These are phyloP conservation scores for Chrysanthemum makinoi DNA, from an alignment of 129 eudicot genomes.

Conservation along the genomic window DNA sequence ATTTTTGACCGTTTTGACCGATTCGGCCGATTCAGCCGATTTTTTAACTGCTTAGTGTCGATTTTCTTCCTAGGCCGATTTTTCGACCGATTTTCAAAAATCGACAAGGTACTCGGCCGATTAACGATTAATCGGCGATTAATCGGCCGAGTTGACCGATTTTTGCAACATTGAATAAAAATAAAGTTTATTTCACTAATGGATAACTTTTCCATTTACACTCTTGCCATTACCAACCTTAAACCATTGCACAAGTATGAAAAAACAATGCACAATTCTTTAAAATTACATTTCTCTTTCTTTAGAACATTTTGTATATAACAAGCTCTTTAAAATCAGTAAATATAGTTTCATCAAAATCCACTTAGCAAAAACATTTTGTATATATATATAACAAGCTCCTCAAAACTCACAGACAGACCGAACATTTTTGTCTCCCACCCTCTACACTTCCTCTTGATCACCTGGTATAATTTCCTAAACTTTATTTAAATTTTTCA, in stretches of 20 bases:
- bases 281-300: not conserved
- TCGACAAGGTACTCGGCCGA: no score
- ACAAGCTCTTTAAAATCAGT: no score
- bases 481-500: not conserved
- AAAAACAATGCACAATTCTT: constrained; percentile 8
- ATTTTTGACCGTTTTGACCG: no score
- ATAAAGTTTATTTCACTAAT: no score
- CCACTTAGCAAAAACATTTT: constrained; percentile 27
- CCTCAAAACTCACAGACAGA: constrained; percentile 20
- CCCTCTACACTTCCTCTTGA: constrained; percentile 11
- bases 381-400: constrained; percentile 26
- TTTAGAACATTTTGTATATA: no score
- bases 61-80: no score
- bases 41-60: no score
- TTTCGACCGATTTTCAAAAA: no score
- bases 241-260: constrained; percentile 7
- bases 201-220: constrained; percentile 8
- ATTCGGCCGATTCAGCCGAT: no score
- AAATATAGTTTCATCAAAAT: not conserved
- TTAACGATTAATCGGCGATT: no score
- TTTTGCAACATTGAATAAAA: no score
- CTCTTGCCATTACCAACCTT: constrained; percentile 19
- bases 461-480: constrained; percentile 12
- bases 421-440: constrained; percentile 18
- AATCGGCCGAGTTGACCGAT: no score